A percentile compares a stretch with the other conserved stretches of the same genome.
Evolutionary conservation across 805 yeast species (phyloP).

Genomic region (Candida ulmi): DNA sequence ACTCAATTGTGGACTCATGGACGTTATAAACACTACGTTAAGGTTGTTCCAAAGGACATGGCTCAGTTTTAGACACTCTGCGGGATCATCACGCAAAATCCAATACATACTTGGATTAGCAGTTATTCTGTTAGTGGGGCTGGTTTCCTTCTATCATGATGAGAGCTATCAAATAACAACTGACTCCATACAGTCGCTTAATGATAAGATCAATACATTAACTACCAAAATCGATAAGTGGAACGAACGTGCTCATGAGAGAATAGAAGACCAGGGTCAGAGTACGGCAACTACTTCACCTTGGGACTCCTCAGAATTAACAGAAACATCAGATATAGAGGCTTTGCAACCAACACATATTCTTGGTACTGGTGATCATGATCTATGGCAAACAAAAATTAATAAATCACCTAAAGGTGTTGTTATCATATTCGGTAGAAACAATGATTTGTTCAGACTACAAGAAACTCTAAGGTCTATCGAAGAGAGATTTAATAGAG

Average conservation of each 20-base stretch:
- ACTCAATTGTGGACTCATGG: no score
- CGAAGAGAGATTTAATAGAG: slow-evolving; percentile 59
- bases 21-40: background rate
- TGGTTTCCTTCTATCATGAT: slow-evolving; percentile 1
- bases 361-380: no score
- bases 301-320: no score
- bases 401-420: slow-evolving; percentile 41
- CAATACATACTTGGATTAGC: background rate
- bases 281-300: no score
- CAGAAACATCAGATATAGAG: no score
- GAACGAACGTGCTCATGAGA: background rate
- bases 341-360: no score
- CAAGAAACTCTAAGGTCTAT: slow-evolving; percentile 53
- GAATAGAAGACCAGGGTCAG: no score
- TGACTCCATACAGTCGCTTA: slow-evolving; percentile 7
- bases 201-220: slow-evolving; percentile 7
- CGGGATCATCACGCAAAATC: background rate
- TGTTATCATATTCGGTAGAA: slow-evolving; percentile 62
- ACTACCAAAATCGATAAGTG: slow-evolving; percentile 12
- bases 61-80: background rate
- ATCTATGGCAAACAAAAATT: background rate
- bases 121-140: background rate
- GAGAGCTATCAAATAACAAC: slow-evolving; percentile 9
- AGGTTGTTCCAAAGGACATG: background rate
- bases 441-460: slow-evolving; percentile 50